A percentile compares a stretch with the other conserved stretches of the same genome.
phyloP scores from a whole-genome alignment of 148 eudicot genomes.

The Vaccinium myrtillus region DNA sequence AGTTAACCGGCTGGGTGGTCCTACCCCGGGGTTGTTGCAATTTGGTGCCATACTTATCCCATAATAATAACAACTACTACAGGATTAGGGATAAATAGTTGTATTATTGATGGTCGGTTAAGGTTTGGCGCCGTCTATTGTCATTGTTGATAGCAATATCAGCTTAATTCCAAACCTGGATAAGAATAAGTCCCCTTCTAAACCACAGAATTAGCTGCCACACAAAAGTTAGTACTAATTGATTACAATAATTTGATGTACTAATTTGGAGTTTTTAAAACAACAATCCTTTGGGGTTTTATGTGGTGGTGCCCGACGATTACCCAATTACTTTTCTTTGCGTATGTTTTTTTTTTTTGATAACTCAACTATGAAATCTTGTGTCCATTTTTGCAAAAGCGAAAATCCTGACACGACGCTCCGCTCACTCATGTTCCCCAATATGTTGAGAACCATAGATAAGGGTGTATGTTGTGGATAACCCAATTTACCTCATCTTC shows the following conservation, averaged over 20 bases:
- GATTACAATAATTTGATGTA: neutral
- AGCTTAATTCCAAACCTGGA: neutral
- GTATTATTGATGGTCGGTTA: neutral
- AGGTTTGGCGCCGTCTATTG: slow-evolving; percentile 18
- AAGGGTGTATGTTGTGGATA: too few relatives aligned
- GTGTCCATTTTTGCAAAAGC: too few relatives aligned
- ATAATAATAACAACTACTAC: neutral
- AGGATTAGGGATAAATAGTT: neutral
- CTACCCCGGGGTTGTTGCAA: neutral
- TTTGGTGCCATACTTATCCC: slow-evolving; percentile 3
- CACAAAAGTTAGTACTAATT: neutral
- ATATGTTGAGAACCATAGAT: too few relatives aligned
- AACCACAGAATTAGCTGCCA: neutral
- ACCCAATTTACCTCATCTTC: too few relatives aligned
- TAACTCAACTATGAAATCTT: too few relatives aligned
- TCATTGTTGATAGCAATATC: neutral
- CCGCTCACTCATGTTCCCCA: too few relatives aligned
- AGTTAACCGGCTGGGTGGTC: too few relatives aligned
- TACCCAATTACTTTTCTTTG: too few relatives aligned
- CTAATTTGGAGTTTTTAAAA: neutral
- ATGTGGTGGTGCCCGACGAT: too few relatives aligned
- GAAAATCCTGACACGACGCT: too few relatives aligned
- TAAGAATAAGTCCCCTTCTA: neutral
- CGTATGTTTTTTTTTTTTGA: too few relatives aligned
- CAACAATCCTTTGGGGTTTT: neutral